Base-by-base conservation (phyloP, 495 filamentous ascomycete species). In the Saxophila tyrrhenica region DNA sequence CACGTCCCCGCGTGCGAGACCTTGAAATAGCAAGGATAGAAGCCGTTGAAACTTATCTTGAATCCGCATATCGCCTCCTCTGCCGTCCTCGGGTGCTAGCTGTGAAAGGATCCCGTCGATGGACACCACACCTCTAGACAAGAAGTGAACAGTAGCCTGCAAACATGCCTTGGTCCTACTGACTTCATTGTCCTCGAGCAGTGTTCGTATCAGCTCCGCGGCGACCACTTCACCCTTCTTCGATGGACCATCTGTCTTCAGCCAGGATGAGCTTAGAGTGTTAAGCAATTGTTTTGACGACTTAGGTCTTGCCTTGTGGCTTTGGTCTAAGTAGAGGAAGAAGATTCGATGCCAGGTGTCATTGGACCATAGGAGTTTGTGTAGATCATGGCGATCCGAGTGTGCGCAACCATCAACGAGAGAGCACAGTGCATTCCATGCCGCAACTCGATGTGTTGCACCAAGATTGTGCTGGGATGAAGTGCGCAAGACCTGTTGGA, bases 281-380 rank as follows among this genome's bases (percentile, higher is more conserved):
- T 17, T 35, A 15, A 94, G 66, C 0, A 90, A 72, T 57, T 87
- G 83, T 63, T 82, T 81, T 75, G 89, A 76, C 25, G 86, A 82
- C 50, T 88, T 84, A 23, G 83, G 76, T 54, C 83, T 83, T 35
- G 84, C 77, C 58, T 81, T 78, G 58, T 91, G 84, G 57, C 80
- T 87, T 69, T 80, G 84, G 52, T 81, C 75, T 56, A 94, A 70
- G 59, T 81, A 91, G 48, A 85, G 79, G 15, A 81, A 69, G 62
- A 92, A 87, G 2, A 85, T 65, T 42, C 72, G 69, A 13, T 73
- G 60, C 69, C 82, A 86, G 10, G 74, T 72, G 16, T 64, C 59
- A 21, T 78, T 62, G 11, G 51, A 48, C 48, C 61, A 62, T 25
- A 64, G 32, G 24, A 78, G 32, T 48, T 64, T 46, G 17, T 63